These are phyloP conservation scores for Phenoliferia sp. DNA, from an alignment of 1,284 basidiomycete species.

Conservation along the genomic window DNA sequence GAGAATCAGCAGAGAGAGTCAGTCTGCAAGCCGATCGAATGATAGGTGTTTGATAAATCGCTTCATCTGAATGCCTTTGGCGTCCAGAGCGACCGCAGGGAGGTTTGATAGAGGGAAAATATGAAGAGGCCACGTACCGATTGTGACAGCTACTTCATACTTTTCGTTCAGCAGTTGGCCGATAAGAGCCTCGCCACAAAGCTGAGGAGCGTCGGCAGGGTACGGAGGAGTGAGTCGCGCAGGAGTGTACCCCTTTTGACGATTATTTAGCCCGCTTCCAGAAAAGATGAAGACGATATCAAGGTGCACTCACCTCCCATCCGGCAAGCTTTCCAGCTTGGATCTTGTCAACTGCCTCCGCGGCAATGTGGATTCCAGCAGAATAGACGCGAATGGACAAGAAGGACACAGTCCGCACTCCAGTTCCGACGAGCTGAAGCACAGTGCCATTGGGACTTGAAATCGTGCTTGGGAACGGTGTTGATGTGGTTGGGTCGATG, in stretches of 20 bases:
- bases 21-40: not conserved
- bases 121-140: slow-evolving; percentile 13
- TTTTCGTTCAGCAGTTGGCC: slow-evolving; percentile 19
- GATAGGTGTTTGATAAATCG: no score
- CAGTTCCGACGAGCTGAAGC: slow-evolving; percentile 68
- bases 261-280: not conserved
- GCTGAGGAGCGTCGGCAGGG: not conserved
- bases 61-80: no score
- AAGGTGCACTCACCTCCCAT: slow-evolving; percentile 11
- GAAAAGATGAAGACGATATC: not conserved
- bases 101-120: not conserved
- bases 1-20: not conserved
- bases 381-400: slow-evolving; percentile 77
- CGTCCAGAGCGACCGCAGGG: not conserved
- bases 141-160: slow-evolving; percentile 24
- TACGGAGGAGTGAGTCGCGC: slow-evolving; percentile 15
- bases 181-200: slow-evolving; percentile 19
- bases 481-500: slow-evolving; percentile 42
- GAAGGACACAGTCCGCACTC: slow-evolving; percentile 77
- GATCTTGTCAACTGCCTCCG: slow-evolving; percentile 39
- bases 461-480: slow-evolving; percentile 39
- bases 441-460: slow-evolving; percentile 31
- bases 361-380: slow-evolving; percentile 76
- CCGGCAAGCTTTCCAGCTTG: slow-evolving; percentile 4
- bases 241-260: slow-evolving; percentile 19